Evolutionary conservation across 2,329 filamentous ascomycete species (phyloP), one percentile per base, ranked within the genome.

Genomic region (Aureobasidium melanogenum): DNA sequence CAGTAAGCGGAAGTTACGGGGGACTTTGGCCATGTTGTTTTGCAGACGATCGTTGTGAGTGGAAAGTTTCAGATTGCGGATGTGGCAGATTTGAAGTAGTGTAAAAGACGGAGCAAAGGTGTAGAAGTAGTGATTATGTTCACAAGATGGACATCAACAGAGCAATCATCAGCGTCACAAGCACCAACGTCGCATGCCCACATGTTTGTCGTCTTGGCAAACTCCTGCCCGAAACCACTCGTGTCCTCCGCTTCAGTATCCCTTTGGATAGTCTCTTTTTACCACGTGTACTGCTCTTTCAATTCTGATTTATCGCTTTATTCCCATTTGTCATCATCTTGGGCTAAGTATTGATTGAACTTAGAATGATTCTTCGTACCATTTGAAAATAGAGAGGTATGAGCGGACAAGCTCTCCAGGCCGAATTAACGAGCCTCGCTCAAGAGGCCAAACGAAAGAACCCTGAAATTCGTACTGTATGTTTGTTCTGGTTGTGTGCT

Each of bases 371-470:
- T 8, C 28, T 28, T 34, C 3, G 36, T 12, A 14, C 34, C 24
- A 32, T n/a, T 32, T 2, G 30, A 32, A 8, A 15, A 17, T 26
- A 63, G 46, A 47, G 43, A 59, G 34, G n/a, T 30, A 96, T 96
- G 91, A 95, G 91, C 74, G 88, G 91, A 69, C 90, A 95, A 82
- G 86, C 96, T 70, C 83, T 97, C 70, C 86, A 87, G 71, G 87
- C 89, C 62, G 92, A 97, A 82, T 84, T 97, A 73, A 84, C 88
- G 70, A 95, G 90, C 77, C 84, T 97, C 73, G 88, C 96, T 69
- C 90, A 95, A 75, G 94, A 99, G 79, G 94, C 92, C 72, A 97
- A 96, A 77, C 85, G 93, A 70, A 97, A 96, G 76, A 88, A 97
- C 74, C 85, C 88, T 67, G 94, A 97, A 69, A 81, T 99, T 58